Percentiles rank a stretch among this genome's conserved stretches.
phyloP scores from a whole-genome alignment of 495 filamentous ascomycete species.

The Lophiotrema nucula region DNA sequence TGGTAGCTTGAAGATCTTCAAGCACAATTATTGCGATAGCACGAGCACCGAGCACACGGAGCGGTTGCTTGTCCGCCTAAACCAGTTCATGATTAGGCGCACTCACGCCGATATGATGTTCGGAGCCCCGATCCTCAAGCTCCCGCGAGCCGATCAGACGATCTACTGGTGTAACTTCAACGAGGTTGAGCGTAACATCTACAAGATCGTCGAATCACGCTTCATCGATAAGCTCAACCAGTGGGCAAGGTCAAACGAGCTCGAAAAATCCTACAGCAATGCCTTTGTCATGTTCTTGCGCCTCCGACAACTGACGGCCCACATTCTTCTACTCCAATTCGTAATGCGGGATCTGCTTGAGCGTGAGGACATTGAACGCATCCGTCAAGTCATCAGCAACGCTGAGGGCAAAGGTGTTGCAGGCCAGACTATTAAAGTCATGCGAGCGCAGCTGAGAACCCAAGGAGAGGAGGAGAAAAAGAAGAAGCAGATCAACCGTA shows the following conservation, averaged over 20 bases:
- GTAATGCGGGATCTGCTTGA: slow-evolving; percentile 48
- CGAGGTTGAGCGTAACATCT: slow-evolving; percentile 50
- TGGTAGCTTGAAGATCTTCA: slow-evolving; percentile 47
- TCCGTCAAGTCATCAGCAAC: slow-evolving; percentile 31
- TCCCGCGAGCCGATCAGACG: slow-evolving; percentile 48
- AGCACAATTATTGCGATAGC: slow-evolving; percentile 48
- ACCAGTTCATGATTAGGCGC: slow-evolving; percentile 52
- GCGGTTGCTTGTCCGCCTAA: slow-evolving; percentile 37
- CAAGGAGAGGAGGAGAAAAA: slow-evolving; percentile 20
- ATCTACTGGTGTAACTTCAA: slow-evolving; percentile 47
- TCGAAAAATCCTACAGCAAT: slow-evolving; percentile 37
- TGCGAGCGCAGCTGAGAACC: slow-evolving; percentile 31
- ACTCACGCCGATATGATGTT: slow-evolving; percentile 55
- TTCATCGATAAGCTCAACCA: slow-evolving; percentile 46
- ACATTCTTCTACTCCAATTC: slow-evolving; percentile 51
- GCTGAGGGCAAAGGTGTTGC: neutral
- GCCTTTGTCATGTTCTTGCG: slow-evolving; percentile 47
- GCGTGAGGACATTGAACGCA: slow-evolving; percentile 41
- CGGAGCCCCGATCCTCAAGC: slow-evolving; percentile 52
- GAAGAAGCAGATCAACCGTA: neutral
- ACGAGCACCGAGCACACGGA: slow-evolving; percentile 39
- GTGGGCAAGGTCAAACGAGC: slow-evolving; percentile 27
- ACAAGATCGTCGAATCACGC: slow-evolving; percentile 44
- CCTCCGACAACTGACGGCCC: slow-evolving; percentile 54
- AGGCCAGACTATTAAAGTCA: slow-evolving; percentile 19